These are phyloP conservation scores for Debaryomycetaceae sp. DNA, from an alignment of 1,139 yeast species.

Conservation along the genomic window DNA sequence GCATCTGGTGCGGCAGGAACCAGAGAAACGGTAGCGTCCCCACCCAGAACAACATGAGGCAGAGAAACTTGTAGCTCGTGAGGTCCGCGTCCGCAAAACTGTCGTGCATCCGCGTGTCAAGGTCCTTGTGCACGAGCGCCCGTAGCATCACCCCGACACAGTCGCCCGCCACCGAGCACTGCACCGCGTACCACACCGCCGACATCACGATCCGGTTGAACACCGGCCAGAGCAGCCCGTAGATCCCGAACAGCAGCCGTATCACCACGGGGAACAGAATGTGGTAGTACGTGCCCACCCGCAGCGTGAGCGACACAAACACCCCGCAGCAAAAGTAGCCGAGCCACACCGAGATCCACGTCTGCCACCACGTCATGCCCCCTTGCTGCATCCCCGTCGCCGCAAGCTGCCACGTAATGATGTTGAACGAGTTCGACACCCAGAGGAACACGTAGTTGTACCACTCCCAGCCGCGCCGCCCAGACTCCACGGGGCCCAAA, in stretches of 20 bases:
- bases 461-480: conserved; percentile 72
- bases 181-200: conserved; percentile 78
- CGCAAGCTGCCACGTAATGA: conserved; percentile 87
- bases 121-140: conserved; percentile 54
- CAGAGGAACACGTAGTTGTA: conserved; percentile 68
- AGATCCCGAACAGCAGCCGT: conserved; percentile 66
- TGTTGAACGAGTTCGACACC: conserved; percentile 81
- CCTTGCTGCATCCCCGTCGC: conserved; percentile 58
- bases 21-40: conserved; percentile 67
- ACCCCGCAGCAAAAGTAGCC: conserved; percentile 53
- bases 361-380: conserved; percentile 83
- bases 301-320: conserved; percentile 53
- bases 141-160: conserved; percentile 65
- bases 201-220: conserved; percentile 76
- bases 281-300: conserved; percentile 67
- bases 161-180: conserved; percentile 73
- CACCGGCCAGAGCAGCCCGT: conserved; percentile 74
- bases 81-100: conserved; percentile 43
- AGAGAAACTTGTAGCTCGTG: conserved; percentile 59
- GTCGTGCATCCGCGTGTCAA: conserved; percentile 35
- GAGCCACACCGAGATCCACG: conserved; percentile 77
- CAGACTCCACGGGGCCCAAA: conserved; percentile 63
- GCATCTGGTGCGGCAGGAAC: conserved; percentile 70
- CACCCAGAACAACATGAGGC: conserved; percentile 72
- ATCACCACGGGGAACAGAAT: conserved; percentile 69